Base-by-base conservation (phyloP, 768 basidiomycete species). In the Pisolithus albus region DNA sequence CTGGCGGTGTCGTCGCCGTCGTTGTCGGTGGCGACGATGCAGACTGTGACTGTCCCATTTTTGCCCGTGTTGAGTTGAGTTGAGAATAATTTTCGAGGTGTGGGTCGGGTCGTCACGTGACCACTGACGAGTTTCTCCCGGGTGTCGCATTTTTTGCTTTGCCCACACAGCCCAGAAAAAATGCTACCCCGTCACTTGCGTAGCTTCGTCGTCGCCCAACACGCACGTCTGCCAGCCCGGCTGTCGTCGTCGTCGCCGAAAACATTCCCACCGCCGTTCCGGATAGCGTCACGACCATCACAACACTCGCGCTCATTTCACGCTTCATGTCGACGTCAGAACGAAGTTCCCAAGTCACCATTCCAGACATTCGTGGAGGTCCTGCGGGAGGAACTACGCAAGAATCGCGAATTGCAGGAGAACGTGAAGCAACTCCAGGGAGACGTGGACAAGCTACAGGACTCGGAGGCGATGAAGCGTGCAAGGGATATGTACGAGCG, bases 371-470 rank as follows among this genome's bases (percentile, higher is more conserved):
- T 99, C 58, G 92, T 97, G 7, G 89, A 98, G 32, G 92, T 94
- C 18, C 74, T 99, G 42, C 83, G 80, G 59, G 93, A 96, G 49
- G 96, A 99, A 71, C 71, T 99, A 42, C 77, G 82, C 65, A 98
- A 97, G 77, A 95, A 91, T 64, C 74, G 92, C 56, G 94, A 95
- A 66, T 76, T 96, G 46, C 92, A 95, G 72, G 94, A 98, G 32
- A 95, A 95, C 70, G 87, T 97, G 45, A 94, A 93, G 73, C 92
- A 96, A 71, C 77, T 99, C 16, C 92, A 95, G 71, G 96, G 96
- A 56, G 93, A 98, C 68, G 95, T 96, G 36, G 90, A 92, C 72
- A 96, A 96, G 72, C 71, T 97, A 46, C 94, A 97, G 75, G 96
- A 97, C 67, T 92, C 91, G 49, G 92, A 95, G 64, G 87, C 93